Base-by-base conservation (phyloP, 768 basidiomycete species). In the Tricholoma furcatifolium region DNA sequence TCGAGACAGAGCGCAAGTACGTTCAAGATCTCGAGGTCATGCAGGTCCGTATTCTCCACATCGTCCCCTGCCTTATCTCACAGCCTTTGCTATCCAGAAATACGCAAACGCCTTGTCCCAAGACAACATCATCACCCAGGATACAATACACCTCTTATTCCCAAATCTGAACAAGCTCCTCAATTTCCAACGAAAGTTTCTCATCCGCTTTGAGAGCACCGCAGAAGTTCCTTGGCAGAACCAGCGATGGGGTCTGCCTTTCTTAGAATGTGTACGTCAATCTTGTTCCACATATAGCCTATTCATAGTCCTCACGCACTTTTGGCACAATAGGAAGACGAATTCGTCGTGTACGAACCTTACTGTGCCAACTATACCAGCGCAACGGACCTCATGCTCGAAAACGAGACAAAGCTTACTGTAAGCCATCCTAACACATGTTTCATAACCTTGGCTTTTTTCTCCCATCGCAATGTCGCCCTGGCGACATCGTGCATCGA, bases 21-120 rank as follows among this genome's bases (percentile, higher is more conserved):
- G 96, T 98, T 5, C 88, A 92, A 69, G 97, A 98, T 72, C 76
- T 99, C 58, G 94, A 97, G 68, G 85, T 93, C 63, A 90, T 98
- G 80, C 94, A 96, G 82, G 94, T 93, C 60, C 63, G 85, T 66
- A 27, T 54, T 49, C 39, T 17, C 62, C 43, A 55, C 12, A 14
- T 0, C 14, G 55, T 41, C 18, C 51, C 50, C 42, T 20, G 12
- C 50, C 54, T 7, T 59, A 43, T 24, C 53, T 48, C 31, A 54
- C 62, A 57, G 53, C 66, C 53, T 59, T 63, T 54, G 45, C 54
- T 10, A 35, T 40, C 2, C 65, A 97, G 94, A 88, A 90, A 83
- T 98, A 98, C 65, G 83, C 95, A 15, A 87, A 81, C 43, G 87
- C 88, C 14, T 74, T 98, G 53, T 79, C 92, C 6, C 85, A 89